Evolutionary conservation across 805 yeast species (phyloP).

Genomic region (Jamesozyma jinghongensis): DNA sequence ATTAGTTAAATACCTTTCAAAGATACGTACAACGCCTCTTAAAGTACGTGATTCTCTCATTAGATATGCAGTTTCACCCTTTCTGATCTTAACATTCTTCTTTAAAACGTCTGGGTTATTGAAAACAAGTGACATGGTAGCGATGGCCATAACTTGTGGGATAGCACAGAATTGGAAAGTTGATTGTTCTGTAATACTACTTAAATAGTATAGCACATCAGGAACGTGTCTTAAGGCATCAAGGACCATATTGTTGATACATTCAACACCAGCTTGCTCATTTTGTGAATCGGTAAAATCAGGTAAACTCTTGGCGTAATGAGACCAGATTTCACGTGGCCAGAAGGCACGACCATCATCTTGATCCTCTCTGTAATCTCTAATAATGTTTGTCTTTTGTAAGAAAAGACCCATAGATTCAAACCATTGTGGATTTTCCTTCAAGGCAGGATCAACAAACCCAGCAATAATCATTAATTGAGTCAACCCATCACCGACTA

Average conservation of each 20-base stretch:
- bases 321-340: slow-evolving; percentile 91
- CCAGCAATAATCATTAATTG: slow-evolving; percentile 66
- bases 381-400: slow-evolving; percentile 91
- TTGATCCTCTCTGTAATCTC: slow-evolving; percentile 90
- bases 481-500: slow-evolving; percentile 94
- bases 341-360: slow-evolving; percentile 90
- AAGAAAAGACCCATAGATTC: slow-evolving; percentile 90
- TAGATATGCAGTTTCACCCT: slow-evolving; percentile 73
- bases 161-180: slow-evolving; percentile 89
- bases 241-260: slow-evolving; percentile 73
- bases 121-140: slow-evolving; percentile 80
- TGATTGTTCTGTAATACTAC: slow-evolving; percentile 70
- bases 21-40: slow-evolving; percentile 66
- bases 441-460: slow-evolving; percentile 49
- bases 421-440: slow-evolving; percentile 45
- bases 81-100: slow-evolving; percentile 74
- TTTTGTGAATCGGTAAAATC: slow-evolving; percentile 48
- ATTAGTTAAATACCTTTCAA: slow-evolving; percentile 59
- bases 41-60: slow-evolving; percentile 67
- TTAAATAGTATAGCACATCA: slow-evolving; percentile 66
- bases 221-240: slow-evolving; percentile 71
- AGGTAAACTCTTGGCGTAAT: slow-evolving; percentile 56
- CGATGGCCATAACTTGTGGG: slow-evolving; percentile 99
- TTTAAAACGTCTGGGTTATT: slow-evolving; percentile 68
- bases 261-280: slow-evolving; percentile 49